Percentiles rank a stretch among this genome's conserved stretches.
Evolutionary conservation across 176 grass and related monocot species (phyloP).

Genomic region (Secale cereale): DNA sequence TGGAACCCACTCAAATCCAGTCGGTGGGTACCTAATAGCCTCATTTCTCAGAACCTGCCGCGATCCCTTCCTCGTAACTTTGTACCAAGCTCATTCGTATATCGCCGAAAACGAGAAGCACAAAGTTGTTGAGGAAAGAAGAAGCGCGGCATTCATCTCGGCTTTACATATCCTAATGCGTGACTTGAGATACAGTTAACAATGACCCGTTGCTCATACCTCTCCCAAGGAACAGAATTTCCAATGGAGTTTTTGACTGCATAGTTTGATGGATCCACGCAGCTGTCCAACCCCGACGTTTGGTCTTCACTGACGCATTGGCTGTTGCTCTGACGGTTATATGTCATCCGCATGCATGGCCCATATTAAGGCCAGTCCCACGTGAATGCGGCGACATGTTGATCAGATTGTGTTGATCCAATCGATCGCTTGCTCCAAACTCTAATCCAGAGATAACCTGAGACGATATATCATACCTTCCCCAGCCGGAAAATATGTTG

Average conservation of each 20-base stretch:
- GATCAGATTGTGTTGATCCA: slow-evolving; percentile 10
- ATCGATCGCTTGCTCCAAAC: slow-evolving; percentile 8
- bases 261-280: background rate
- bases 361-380: background rate
- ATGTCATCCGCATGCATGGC: background rate
- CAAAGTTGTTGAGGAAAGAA: background rate
- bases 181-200: background rate
- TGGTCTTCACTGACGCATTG: background rate
- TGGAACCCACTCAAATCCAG: slow-evolving; percentile 1
- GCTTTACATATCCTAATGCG: background rate
- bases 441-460: background rate
- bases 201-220: background rate
- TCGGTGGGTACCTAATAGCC: background rate
- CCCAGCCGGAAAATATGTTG: background rate
- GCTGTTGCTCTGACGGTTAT: background rate
- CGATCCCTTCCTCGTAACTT: background rate
- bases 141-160: background rate
- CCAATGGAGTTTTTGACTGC: background rate
- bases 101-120: background rate
- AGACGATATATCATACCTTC: background rate
- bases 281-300: background rate
- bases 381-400: background rate
- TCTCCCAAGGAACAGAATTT: background rate
- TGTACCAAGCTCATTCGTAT: background rate
- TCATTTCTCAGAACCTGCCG: background rate